These are phyloP conservation scores for Parasitella parasitica DNA, from an alignment of 371 early-diverging fungal genomes.

Conservation along the genomic window DNA sequence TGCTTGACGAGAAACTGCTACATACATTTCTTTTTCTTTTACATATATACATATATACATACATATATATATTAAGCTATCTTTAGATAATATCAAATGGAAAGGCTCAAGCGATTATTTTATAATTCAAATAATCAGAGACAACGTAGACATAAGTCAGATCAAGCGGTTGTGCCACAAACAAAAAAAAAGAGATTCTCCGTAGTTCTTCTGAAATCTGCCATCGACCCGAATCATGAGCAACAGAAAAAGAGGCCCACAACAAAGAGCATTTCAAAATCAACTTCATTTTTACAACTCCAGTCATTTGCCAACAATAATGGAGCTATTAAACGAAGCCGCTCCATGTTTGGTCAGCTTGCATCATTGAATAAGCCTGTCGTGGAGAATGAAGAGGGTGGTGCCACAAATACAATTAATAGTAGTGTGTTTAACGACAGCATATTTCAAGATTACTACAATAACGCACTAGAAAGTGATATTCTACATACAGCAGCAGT, in stretches of 20 bases:
- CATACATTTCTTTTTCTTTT: neutral
- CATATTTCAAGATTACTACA: neutral
- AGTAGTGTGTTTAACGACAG: neutral
- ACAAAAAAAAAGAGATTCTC: constrained; percentile 1
- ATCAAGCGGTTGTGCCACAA: neutral
- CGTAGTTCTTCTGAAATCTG: neutral
- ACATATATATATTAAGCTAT: neutral
- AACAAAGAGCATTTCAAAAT: constrained; percentile 6
- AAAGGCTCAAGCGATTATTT: constrained; percentile 1
- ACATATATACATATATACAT: neutral
- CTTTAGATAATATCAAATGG: no score
- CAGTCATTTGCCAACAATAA: neutral
- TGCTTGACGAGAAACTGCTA: neutral
- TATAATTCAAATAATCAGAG: neutral
- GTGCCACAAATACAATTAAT: neutral
- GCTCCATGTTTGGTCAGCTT: constrained; percentile 18
- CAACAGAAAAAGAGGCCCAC: neutral
- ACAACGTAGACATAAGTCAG: neutral
- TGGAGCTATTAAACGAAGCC: neutral
- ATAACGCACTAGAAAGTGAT: neutral
- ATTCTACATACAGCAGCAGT: constrained; percentile 11
- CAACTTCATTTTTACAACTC: constrained; percentile 14
- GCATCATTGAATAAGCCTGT: neutral
- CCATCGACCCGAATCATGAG: neutral
- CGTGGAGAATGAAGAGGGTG: neutral